Evolutionary conservation across 1,284 basidiomycete species (phyloP), one percentile per base, ranked within the genome.

Genomic region (Ceratobasidium sp.): DNA sequence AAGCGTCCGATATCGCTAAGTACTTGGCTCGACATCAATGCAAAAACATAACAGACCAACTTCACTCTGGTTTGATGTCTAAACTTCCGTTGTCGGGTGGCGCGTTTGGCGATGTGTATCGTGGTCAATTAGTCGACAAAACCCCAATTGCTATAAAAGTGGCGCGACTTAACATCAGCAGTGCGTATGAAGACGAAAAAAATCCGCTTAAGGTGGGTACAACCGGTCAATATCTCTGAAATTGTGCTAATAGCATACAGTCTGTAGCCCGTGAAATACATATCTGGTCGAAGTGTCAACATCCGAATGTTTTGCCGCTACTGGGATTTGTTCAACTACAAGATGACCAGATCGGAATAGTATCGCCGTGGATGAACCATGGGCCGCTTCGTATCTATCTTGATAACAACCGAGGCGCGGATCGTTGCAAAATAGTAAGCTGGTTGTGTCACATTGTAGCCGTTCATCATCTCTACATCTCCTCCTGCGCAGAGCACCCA

Each of bases 201-300:
- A 57, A 57, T 12, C 56, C n/a, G n/a, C 56, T 57, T 33, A 57
- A 57, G n/a, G 56, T 57, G n/a, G n/a, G 56, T 23, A 57, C n/a
- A 12, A 23, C 9, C n/a, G 9, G 10, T 23, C 56, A 23, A 10
- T 12, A 12, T 23, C 33, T 33, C 56, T 17, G 56, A 57, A 57
- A 23, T 23, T 33, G n/a, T 33, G 9, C n/a, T 33, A 23, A 23
- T 57, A n/a, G 9, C n/a, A 57, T 23, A 23, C n/a, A 57, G 56
- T n/a, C 10, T 57, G 56, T n/a, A 57, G 56, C 56, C 13, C 56
- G 56, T 23, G 56, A 57, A n/a, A 12, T 57, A 23, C 28, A 57
- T 23, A 33, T 57, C 23, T 57, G 56, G 56, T 57, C 56, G 13
- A 57, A 57, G 28, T 57, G 56, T 57, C 23, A 57, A 23, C 56